Base-by-base conservation (phyloP, 2,329 filamentous ascomycete species). In the Hortaea sp. region DNA sequence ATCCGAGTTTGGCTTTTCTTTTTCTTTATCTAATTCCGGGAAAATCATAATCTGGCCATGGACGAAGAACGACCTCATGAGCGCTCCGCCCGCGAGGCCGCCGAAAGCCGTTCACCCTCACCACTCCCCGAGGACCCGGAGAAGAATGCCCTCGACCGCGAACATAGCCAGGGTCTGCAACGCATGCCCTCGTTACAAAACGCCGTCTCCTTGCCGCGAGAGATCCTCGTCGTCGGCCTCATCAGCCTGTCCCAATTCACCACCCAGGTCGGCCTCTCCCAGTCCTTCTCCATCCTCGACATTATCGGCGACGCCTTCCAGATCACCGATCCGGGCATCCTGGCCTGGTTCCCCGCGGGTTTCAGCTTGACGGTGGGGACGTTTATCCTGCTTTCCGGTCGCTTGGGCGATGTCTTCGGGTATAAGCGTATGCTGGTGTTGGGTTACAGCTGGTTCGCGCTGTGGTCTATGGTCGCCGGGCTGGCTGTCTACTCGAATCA, bases 251-350 rank as follows among this genome's bases (percentile, higher is more conserved):
- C 59, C 2, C 60, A 63, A 46, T 59, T 60, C 49, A 57, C 53
- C 3, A 61, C 60, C 4, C 58, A 60, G 42, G 51, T 53, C 12
- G 59, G 53, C 1, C 51, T 62, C 1, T 56, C 55, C 6, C 54
- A 60, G 41, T 52, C 51, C 6, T 45, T 61, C 0, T 53, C 57
- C 5, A 55, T 59, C 43, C 44, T 61, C 27, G 66, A 71, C 41
- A 61, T 71, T 44, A 75, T 77, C 49, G 74, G 73, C 5, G 69
- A 73, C 56, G 74, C 73, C 64, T 1, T 34, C 75, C 1, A 74
- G 68, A 66, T 72, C 69, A 10, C 49, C 72, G 11, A 55, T 74
- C 28, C 66, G 66, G 4, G 74, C 71, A 2, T 62, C 71, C 20
- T 63, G 63, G 70, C 49, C 10, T 72, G 68, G 69, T 61, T 69